Percentiles rank a stretch among this genome's conserved stretches.
Conservation (phyloP, 768 basidiomycete genomes). For the Pholiota conissans region DNA sequence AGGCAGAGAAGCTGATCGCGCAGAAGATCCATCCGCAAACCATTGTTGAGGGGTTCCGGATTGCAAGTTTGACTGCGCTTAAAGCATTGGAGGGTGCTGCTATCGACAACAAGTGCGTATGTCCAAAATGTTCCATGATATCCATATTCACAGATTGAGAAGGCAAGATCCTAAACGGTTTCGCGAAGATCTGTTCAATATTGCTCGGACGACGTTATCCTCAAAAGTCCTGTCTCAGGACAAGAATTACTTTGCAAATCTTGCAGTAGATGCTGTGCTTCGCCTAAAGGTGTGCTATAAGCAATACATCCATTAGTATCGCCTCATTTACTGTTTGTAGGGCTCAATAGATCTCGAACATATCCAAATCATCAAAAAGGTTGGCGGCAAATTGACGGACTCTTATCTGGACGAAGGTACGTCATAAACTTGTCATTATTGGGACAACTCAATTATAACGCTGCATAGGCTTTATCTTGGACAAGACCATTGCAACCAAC, state of each 20-base stretch:
- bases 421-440: conserved; percentile 11
- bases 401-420: conserved; percentile 96
- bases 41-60: conserved; percentile 94
- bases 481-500: conserved; percentile 93
- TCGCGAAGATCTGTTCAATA: conserved; percentile 91
- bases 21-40: conserved; percentile 98
- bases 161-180: conserved; percentile 76
- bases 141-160: not conserved
- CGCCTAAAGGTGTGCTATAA: conserved; percentile 66
- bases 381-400: conserved; percentile 97
- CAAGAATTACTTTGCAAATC: conserved; percentile 96
- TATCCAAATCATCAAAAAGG: conserved; percentile 99
- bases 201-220: conserved; percentile 92
- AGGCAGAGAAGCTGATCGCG: conserved; percentile 92
- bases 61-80: conserved; percentile 85
- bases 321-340: conserved; percentile 35
- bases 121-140: not conserved
- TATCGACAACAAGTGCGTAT: conserved; percentile 78
- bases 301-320: not conserved
- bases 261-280: conserved; percentile 96
- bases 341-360: conserved; percentile 97
- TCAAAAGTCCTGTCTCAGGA: conserved; percentile 97
- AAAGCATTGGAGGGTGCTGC: conserved; percentile 83
- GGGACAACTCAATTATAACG: not conserved
- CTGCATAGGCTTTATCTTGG: conserved; percentile 86